Conservation (phyloP, 257 asterid species). For the Echites panduratus region DNA sequence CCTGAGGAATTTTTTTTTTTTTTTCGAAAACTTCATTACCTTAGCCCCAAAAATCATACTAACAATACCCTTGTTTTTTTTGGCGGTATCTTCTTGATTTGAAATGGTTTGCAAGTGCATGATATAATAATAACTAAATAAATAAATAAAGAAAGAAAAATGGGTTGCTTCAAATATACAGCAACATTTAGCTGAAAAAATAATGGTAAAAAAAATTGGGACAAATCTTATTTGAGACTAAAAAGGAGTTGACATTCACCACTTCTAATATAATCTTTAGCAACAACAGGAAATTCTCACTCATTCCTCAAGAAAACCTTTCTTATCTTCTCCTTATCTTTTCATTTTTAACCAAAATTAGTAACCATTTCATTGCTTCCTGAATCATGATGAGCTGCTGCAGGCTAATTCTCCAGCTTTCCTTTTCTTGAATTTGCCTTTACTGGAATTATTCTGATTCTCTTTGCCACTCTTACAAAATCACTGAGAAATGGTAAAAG, state of each 20-base stretch:
- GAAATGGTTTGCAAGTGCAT: no score
- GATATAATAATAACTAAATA: no score
- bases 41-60: no score
- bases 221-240: no score
- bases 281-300: neutral
- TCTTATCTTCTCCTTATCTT: neutral
- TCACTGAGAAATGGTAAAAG: slow-evolving; percentile 34
- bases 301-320: neutral
- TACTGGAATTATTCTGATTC: slow-evolving; percentile 68
- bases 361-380: neutral
- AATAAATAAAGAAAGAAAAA: no score
- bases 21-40: no score
- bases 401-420: slow-evolving; percentile 20
- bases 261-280: neutral
- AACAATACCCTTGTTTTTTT: no score
- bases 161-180: no score
- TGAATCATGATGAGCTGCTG: neutral
- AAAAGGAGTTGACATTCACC: neutral
- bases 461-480: slow-evolving; percentile 72
- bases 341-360: neutral
- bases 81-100: no score
- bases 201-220: neutral
- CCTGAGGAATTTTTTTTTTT: neutral
- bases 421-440: slow-evolving; percentile 48
- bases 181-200: neutral